Evolutionary conservation across 2,329 filamentous ascomycete species (phyloP).

Genomic region (Paraphoma sp.): DNA sequence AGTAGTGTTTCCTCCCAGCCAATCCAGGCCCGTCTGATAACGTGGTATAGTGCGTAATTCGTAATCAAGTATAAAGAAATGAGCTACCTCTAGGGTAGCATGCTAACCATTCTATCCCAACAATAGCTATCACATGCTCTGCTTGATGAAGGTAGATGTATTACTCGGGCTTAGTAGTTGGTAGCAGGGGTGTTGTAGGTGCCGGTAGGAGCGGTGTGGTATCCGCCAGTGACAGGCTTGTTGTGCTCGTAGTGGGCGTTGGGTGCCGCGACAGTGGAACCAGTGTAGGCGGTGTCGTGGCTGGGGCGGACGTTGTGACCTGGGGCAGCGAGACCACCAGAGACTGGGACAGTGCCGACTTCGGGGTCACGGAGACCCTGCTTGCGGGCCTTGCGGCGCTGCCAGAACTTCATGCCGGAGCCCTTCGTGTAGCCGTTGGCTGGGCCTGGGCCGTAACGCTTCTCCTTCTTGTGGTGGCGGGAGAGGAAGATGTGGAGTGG

Average conservation of each 20-base stretch:
- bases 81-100: not conserved
- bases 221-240: slow-evolving; percentile 49
- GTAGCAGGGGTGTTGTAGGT: slow-evolving; percentile 43
- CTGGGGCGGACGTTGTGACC: slow-evolving; percentile 50
- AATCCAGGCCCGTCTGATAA: slow-evolving; percentile 3
- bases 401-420: slow-evolving; percentile 58
- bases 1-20: slow-evolving; percentile 2
- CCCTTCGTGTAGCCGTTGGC: slow-evolving; percentile 73
- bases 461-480: slow-evolving; percentile 76
- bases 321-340: slow-evolving; percentile 22
- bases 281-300: slow-evolving; percentile 57
- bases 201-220: slow-evolving; percentile 54
- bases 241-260: slow-evolving; percentile 43
- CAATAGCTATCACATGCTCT: not conserved
- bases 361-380: slow-evolving; percentile 52
- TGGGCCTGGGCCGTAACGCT: slow-evolving; percentile 71
- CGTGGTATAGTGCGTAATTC: slow-evolving; percentile 33
- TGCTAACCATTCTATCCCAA: not conserved
- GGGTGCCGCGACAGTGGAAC: slow-evolving; percentile 54
- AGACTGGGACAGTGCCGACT: slow-evolving; percentile 42
- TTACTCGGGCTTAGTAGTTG: slow-evolving; percentile 12
- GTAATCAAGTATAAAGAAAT: slow-evolving; percentile 4
- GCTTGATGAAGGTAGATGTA: not conserved
- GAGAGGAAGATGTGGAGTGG: slow-evolving; percentile 71
- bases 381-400: slow-evolving; percentile 45